Evolutionary conservation across 1,284 basidiomycete genomes (phyloP).

Genomic region (Amylostereum areolatum): DNA sequence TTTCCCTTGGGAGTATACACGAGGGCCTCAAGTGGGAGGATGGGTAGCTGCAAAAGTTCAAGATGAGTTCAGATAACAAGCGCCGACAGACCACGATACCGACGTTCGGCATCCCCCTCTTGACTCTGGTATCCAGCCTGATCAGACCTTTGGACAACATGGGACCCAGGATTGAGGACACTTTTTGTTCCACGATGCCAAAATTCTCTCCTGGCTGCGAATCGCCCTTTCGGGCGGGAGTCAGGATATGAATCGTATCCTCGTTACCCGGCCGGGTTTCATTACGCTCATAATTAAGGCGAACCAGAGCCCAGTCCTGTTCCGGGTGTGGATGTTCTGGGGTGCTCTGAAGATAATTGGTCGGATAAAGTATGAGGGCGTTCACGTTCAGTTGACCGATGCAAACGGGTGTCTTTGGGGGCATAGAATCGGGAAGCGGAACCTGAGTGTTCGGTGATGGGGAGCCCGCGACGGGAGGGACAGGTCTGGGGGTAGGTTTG

Average conservation of each 20-base stretch:
- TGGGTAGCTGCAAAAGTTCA: slow-evolving; percentile 50
- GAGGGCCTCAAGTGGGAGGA: slow-evolving; percentile 79
- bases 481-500: too few relatives aligned
- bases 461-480: too few relatives aligned
- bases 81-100: slow-evolving; percentile 23
- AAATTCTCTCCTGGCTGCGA: slow-evolving; percentile 58
- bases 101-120: slow-evolving; percentile 57
- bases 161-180: slow-evolving; percentile 71
- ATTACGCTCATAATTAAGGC: slow-evolving; percentile 66
- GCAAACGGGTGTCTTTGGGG: slow-evolving; percentile 78
- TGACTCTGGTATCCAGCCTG: slow-evolving; percentile 76
- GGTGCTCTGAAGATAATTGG: slow-evolving; percentile 59
- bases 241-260: slow-evolving; percentile 79
- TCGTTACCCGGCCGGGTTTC: slow-evolving; percentile 48
- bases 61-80: slow-evolving; percentile 8
- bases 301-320: slow-evolving; percentile 72
- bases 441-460: too few relatives aligned
- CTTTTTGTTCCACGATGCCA: slow-evolving; percentile 81
- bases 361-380: slow-evolving; percentile 82
- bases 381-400: slow-evolving; percentile 81
- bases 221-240: slow-evolving; percentile 56
- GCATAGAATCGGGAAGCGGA: slow-evolving; percentile 33
- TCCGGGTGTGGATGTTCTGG: slow-evolving; percentile 34
- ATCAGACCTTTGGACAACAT: slow-evolving; percentile 81
- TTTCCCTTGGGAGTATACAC: slow-evolving; percentile 92